Percentiles rank a stretch among this genome's conserved stretches.
phyloP scores from a whole-genome alignment of 164 flowering plant genomes.

The Vitis cinerea region DNA sequence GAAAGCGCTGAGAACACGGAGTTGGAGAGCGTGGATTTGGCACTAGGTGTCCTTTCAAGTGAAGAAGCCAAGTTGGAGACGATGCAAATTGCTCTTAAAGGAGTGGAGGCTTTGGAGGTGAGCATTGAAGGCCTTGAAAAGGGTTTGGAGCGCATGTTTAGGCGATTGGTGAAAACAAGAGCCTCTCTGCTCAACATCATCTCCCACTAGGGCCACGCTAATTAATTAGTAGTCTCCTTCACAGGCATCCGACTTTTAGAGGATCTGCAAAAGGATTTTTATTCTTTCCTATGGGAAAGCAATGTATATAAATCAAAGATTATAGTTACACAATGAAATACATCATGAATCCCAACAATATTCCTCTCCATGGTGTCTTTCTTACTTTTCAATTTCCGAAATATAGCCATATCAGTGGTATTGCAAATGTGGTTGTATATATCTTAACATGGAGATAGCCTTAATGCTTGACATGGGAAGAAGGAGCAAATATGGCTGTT shows the following conservation, averaged over 20 bases:
- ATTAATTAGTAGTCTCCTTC: slow-evolving; percentile 1
- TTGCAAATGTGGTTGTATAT: no score
- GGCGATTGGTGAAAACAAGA: slow-evolving; percentile 40
- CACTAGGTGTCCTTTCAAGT: neutral
- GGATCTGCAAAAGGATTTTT: slow-evolving; percentile 10
- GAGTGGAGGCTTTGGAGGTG: slow-evolving; percentile 29
- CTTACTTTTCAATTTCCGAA: no score
- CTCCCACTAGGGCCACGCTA: slow-evolving; percentile 20
- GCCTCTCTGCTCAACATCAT: slow-evolving; percentile 40
- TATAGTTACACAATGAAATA: no score
- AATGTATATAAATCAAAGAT: no score
- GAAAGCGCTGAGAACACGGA: slow-evolving; percentile 15
- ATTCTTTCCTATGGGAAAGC: neutral
- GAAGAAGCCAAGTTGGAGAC: slow-evolving; percentile 2
- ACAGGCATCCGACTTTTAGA: slow-evolving; percentile 17
- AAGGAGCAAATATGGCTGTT: slow-evolving; percentile 6
- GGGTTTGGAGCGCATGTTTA: slow-evolving; percentile 35
- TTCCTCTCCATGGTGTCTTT: no score
- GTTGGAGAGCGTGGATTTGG: slow-evolving; percentile 17
- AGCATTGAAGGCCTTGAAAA: slow-evolving; percentile 29
- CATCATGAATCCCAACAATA: no score
- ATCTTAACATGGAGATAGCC: no score
- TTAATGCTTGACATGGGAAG: neutral
- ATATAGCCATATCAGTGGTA: no score
- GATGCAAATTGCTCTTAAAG: slow-evolving; percentile 12